These are phyloP conservation scores for Acer yangbiense DNA, from an alignment of 345 rosid species.

Conservation along the genomic window DNA sequence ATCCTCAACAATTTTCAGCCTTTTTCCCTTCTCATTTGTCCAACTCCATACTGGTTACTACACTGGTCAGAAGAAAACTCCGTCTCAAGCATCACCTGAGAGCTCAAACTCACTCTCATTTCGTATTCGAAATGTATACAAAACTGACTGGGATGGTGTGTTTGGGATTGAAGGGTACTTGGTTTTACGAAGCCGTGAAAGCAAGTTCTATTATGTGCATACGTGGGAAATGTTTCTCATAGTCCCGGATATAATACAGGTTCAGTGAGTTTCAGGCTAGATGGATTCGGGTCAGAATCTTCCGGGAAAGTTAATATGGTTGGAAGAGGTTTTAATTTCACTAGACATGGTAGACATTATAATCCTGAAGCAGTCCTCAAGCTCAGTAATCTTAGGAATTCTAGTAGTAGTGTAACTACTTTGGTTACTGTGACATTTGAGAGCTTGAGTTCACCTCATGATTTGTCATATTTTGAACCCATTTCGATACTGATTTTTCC, in stretches of 20 bases:
- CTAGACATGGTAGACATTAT: slow-evolving; percentile 8
- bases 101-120: slow-evolving; percentile 16
- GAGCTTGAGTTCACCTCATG: slow-evolving; percentile 30
- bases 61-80: slow-evolving; percentile 10
- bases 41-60: slow-evolving; percentile 18
- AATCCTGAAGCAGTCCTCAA: slow-evolving; percentile 39
- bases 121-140: neutral
- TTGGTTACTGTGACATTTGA: slow-evolving; percentile 48
- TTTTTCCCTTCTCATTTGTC: slow-evolving; percentile 4
- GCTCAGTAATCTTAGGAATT: slow-evolving; percentile 36
- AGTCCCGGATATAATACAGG: neutral
- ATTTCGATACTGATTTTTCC: slow-evolving; percentile 43
- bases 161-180: slow-evolving; percentile 24
- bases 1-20: neutral
- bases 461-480: slow-evolving; percentile 36
- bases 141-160: slow-evolving; percentile 22
- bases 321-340: slow-evolving; percentile 29
- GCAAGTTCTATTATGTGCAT: neutral
- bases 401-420: slow-evolving; percentile 30
- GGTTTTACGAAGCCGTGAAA: neutral
- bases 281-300: slow-evolving; percentile 51
- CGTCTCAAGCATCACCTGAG: neutral
- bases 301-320: slow-evolving; percentile 53
- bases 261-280: slow-evolving; percentile 29
- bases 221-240: neutral